Percentiles rank a stretch among this genome's conserved stretches.
Conservation (phyloP, 768 basidiomycete species). For the Serendipita sp. region DNA sequence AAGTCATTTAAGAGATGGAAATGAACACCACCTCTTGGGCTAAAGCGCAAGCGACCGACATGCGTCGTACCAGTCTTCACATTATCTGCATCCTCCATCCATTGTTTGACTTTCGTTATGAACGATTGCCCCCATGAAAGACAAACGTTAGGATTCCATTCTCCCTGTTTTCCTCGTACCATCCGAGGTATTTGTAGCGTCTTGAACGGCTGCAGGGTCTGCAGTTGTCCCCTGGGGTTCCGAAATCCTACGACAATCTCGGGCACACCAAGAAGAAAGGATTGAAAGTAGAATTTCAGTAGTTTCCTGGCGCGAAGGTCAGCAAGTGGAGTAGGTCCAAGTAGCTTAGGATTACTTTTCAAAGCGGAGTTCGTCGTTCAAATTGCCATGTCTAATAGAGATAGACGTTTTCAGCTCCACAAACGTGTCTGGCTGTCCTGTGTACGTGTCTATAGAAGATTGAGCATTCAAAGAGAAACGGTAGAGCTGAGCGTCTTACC, state of each 20-base stretch:
- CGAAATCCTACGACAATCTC: conserved; percentile 81
- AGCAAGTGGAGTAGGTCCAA: background rate
- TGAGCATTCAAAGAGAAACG: conserved; percentile 8
- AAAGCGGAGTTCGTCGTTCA: conserved; percentile 52
- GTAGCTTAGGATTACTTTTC: conserved; percentile 42
- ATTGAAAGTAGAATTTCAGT: conserved; percentile 86
- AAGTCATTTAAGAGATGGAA: conserved; percentile 29
- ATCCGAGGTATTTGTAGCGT: conserved; percentile 66
- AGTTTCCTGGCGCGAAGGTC: conserved; percentile 40
- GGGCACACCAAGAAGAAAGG: conserved; percentile 82
- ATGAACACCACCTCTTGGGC: conserved; percentile 41
- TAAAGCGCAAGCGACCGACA: conserved; percentile 60
- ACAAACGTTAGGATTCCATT: conserved; percentile 64
- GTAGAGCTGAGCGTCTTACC: conserved; percentile 26
- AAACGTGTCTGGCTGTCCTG: conserved; percentile 46
- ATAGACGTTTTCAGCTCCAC: conserved; percentile 82
- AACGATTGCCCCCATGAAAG: conserved; percentile 57
- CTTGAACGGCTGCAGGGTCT: conserved; percentile 51
- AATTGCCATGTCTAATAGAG: conserved; percentile 33
- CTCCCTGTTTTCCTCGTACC: conserved; percentile 53
- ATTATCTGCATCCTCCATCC: conserved; percentile 13
- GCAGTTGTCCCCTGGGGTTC: conserved; percentile 52
- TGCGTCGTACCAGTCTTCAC: conserved; percentile 14
- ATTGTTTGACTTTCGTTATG: conserved; percentile 32
- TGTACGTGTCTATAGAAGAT: conserved; percentile 33